phyloP scores from a whole-genome alignment of 805 yeast species.

The Wickerhamomyces chaumierensis region DNA sequence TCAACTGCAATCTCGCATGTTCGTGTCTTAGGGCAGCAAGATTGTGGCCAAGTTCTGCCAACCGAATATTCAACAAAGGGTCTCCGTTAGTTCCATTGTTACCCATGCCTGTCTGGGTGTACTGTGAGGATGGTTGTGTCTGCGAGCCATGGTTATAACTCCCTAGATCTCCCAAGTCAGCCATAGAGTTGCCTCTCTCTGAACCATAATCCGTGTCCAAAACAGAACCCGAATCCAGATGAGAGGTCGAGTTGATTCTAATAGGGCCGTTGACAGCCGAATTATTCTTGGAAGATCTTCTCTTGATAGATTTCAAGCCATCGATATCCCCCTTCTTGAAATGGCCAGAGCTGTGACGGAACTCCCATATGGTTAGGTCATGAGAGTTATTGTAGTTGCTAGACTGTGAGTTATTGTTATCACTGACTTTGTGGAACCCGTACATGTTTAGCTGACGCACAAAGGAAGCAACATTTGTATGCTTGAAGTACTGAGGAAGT shows the following conservation, averaged over 20 bases:
- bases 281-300: slow-evolving; percentile 46
- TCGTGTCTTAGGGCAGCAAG: slow-evolving; percentile 29
- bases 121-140: background rate
- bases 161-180: slow-evolving; percentile 7
- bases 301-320: slow-evolving; percentile 60
- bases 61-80: slow-evolving; percentile 16
- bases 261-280: slow-evolving; percentile 3
- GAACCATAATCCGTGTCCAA: slow-evolving; percentile 11
- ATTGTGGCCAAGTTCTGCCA: slow-evolving; percentile 28
- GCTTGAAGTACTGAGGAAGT: slow-evolving; percentile 55
- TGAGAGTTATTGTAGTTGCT: slow-evolving; percentile 1
- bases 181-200: slow-evolving; percentile 12
- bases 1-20: slow-evolving; percentile 29
- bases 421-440: slow-evolving; percentile 62
- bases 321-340: slow-evolving; percentile 78
- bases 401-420: slow-evolving; percentile 6
- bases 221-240: slow-evolving; percentile 3
- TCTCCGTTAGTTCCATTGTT: slow-evolving; percentile 5
- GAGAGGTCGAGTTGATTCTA: slow-evolving; percentile 1
- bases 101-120: slow-evolving; percentile 1
- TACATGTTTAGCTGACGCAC: slow-evolving; percentile 76
- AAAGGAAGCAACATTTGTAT: slow-evolving; percentile 70
- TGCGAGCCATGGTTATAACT: background rate
- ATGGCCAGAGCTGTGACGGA: slow-evolving; percentile 68
- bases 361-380: slow-evolving; percentile 57